A percentile compares a stretch with the other conserved stretches of the same genome.
Conservation (phyloP, 495 filamentous ascomycete species). For the Zalerion maritima region DNA sequence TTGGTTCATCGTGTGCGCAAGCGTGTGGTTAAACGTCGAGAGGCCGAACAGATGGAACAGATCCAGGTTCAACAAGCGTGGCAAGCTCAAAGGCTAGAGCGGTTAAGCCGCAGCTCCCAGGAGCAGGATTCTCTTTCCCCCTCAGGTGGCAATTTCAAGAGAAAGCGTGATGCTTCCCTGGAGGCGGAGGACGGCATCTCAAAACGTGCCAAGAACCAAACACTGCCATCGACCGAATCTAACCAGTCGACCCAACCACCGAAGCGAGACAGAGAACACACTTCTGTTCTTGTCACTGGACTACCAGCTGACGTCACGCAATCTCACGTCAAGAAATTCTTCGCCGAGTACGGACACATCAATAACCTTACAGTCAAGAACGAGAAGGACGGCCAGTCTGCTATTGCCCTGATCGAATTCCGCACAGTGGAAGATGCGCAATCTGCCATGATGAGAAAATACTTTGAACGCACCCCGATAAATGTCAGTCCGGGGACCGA, state of each 20-base stretch:
- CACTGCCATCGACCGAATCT: constrained; percentile 19
- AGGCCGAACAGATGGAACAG: constrained; percentile 26
- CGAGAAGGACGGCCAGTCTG: constrained; percentile 40
- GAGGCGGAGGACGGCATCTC: constrained; percentile 25
- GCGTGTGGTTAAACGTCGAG: constrained; percentile 46
- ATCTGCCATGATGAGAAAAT: constrained; percentile 66
- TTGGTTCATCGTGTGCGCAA: constrained; percentile 51
- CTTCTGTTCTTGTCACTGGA: constrained; percentile 65
- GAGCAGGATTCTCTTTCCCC: constrained; percentile 9
- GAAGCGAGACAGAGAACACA: constrained; percentile 80
- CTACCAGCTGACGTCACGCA: constrained; percentile 55
- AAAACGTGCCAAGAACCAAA: constrained; percentile 45
- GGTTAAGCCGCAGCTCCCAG: constrained; percentile 13
- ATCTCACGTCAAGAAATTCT: constrained; percentile 69
- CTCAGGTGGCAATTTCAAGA: constrained; percentile 36
- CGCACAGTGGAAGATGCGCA: constrained; percentile 62
- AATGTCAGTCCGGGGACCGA: constrained; percentile 56
- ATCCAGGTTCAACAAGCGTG: constrained; percentile 19
- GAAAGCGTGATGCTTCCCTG: constrained; percentile 48
- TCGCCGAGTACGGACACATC: constrained; percentile 73
- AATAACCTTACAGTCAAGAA: constrained; percentile 53
- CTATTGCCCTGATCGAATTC: constrained; percentile 74
- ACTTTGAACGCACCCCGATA: constrained; percentile 53
- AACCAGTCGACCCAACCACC: constrained; percentile 24
- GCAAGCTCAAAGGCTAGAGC: constrained; percentile 10